Evolutionary conservation across 2,329 filamentous ascomycete genomes (phyloP).

Genomic region (Hymenoscyphus salicellus): DNA sequence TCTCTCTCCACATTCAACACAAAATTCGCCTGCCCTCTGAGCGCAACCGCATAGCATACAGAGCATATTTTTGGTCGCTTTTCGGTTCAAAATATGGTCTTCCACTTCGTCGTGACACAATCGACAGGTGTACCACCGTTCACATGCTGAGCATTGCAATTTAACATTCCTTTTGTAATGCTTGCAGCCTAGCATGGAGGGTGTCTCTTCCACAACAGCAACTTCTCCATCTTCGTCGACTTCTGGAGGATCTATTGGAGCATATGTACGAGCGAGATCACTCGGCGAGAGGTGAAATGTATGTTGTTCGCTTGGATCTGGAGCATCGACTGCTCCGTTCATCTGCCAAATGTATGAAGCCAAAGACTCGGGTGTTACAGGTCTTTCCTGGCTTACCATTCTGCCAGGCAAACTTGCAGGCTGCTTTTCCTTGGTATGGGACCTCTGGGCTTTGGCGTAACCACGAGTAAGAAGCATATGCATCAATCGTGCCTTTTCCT

Average conservation of each 20-base stretch:
- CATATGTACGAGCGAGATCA: constrained; percentile 67
- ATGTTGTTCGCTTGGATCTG: constrained; percentile 25
- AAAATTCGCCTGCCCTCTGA: constrained; percentile 76
- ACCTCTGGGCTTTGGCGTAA: constrained; percentile 51
- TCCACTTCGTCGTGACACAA: constrained; percentile 88
- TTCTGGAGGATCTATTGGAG: constrained; percentile 51
- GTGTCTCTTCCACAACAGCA: constrained; percentile 21
- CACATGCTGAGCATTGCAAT: constrained; percentile 85
- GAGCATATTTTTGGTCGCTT: constrained; percentile 89
- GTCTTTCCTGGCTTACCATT: constrained; percentile 41
- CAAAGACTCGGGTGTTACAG: constrained; percentile 45
- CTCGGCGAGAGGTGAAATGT: constrained; percentile 54
- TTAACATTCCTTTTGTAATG: constrained; percentile 97
- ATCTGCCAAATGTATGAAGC: constrained; percentile 60
- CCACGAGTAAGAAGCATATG: constrained; percentile 69
- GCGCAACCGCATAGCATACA: constrained; percentile 92
- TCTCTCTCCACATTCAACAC: constrained; percentile 70
- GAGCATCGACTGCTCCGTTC: constrained; percentile 28
- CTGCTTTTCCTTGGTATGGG: constrained; percentile 32
- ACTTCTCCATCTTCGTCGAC: constrained; percentile 44
- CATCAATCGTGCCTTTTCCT: constrained; percentile 69
- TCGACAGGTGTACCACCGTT: constrained; percentile 90
- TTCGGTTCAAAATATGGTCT: constrained; percentile 74
- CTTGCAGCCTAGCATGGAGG: constrained; percentile 68
- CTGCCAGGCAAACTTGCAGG: constrained; percentile 25